These are phyloP conservation scores for Microbotryum silenes-acaulis DNA, from an alignment of 1,284 basidiomycete species.

Conservation along the genomic window DNA sequence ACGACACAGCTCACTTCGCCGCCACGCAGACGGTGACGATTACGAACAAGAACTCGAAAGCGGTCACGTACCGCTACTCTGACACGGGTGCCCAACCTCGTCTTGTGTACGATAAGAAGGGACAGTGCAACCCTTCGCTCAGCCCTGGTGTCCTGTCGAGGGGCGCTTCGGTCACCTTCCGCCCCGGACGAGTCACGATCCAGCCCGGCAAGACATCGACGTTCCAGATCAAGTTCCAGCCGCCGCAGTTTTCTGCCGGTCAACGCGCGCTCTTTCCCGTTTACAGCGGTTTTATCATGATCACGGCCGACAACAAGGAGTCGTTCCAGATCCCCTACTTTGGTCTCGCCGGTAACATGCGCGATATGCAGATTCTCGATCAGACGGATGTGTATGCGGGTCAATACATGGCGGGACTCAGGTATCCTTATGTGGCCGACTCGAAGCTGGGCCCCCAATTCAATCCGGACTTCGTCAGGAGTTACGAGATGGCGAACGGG, in stretches of 20 bases:
- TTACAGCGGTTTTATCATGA: constrained; percentile 28
- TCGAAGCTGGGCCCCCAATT: too few relatives aligned
- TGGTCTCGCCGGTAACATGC: constrained; percentile 20
- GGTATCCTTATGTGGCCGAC: constrained; percentile 15
- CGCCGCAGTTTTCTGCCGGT: constrained; percentile 1
- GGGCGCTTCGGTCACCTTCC: too few relatives aligned
- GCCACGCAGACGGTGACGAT: constrained; percentile 44
- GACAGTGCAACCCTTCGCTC: background rate
- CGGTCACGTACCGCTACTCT: constrained; percentile 11
- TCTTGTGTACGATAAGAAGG: background rate
- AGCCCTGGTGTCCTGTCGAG: too few relatives aligned
- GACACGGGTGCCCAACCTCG: background rate
- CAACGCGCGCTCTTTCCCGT: constrained; percentile 22
- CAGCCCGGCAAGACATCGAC: background rate
- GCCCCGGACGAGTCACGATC: constrained; percentile 1
- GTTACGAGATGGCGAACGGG: background rate
- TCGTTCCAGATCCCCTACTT: constrained; percentile 24
- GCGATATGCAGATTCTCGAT: constrained; percentile 19
- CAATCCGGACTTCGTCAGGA: too few relatives aligned
- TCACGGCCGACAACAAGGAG: constrained; percentile 3
- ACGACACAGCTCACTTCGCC: constrained; percentile 59
- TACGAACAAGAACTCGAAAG: constrained; percentile 14
- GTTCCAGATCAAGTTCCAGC: constrained; percentile 10
- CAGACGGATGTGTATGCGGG: too few relatives aligned
- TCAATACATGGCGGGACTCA: too few relatives aligned